These are phyloP conservation scores for Przewalskia tangutica DNA, from an alignment of 257 asterid species.

Conservation along the genomic window DNA sequence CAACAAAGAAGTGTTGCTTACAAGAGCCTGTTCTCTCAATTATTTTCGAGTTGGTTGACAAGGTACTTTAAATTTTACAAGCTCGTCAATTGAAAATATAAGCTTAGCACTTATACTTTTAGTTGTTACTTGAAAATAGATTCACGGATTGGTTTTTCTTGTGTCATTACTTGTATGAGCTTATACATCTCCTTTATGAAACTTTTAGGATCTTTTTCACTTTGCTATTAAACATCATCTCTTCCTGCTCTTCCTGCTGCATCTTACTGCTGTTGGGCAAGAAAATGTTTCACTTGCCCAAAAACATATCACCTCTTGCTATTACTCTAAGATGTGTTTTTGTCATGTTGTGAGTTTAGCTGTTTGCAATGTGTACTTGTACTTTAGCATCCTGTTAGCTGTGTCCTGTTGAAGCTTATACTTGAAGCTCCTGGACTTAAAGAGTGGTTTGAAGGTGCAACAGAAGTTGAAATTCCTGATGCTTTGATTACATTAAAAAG, in stretches of 20 bases:
- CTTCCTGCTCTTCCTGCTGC: no score
- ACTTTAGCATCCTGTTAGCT: neutral
- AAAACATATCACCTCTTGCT: neutral
- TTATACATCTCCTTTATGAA: neutral
- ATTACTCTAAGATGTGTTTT: neutral
- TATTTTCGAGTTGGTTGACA: constrained; percentile 68
- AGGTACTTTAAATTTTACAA: constrained; percentile 34
- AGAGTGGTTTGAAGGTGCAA: constrained; percentile 76
- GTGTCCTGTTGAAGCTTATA: constrained; percentile 39
- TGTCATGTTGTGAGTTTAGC: neutral
- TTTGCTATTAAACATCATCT: neutral
- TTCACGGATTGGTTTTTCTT: neutral
- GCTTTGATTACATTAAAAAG: constrained; percentile 69
- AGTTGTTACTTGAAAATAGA: neutral
- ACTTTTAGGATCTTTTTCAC: neutral
- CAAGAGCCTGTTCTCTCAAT: constrained; percentile 83
- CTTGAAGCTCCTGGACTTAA: constrained; percentile 79
- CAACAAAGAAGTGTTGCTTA: constrained; percentile 71
- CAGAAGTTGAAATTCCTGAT: constrained; percentile 78
- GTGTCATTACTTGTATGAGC: neutral
- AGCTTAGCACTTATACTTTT: neutral
- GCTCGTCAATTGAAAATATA: neutral
- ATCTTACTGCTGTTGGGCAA: no score
- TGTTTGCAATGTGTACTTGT: neutral
- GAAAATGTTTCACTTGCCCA: neutral